A percentile compares a stretch with the other conserved stretches of the same genome.
Evolutionary conservation across 2,329 filamentous ascomycete species (phyloP).

Genomic region (Penicillium sp.): DNA sequence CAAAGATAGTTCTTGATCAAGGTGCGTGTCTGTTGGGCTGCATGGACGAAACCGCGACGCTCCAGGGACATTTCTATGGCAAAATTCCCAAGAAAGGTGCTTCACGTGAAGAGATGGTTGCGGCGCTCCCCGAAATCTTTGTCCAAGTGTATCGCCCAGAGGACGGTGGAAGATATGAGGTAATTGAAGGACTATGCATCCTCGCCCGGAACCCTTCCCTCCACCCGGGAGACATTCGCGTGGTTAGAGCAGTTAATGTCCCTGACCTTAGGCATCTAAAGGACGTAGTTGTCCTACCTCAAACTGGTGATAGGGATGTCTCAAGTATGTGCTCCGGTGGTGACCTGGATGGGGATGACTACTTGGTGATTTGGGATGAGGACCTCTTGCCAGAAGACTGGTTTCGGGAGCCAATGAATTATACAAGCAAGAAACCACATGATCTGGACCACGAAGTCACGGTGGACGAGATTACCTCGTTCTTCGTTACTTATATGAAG

Average conservation of each 20-base stretch:
- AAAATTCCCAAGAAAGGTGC: slow-evolving; percentile 42
- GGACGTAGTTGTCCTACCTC: slow-evolving; percentile 86
- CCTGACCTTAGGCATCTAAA: slow-evolving; percentile 74
- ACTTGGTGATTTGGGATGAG: slow-evolving; percentile 88
- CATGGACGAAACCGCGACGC: slow-evolving; percentile 78
- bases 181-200: slow-evolving; percentile 78
- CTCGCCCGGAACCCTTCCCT: slow-evolving; percentile 92
- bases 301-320: slow-evolving; percentile 80
- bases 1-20: slow-evolving; percentile 77
- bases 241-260: slow-evolving; percentile 82
- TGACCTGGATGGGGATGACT: slow-evolving; percentile 95
- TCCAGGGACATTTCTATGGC: slow-evolving; percentile 71
- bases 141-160: slow-evolving; percentile 72
- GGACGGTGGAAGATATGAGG: slow-evolving; percentile 59
- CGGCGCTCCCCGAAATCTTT: slow-evolving; percentile 81
- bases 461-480: slow-evolving; percentile 74
- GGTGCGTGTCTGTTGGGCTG: slow-evolving; percentile 89
- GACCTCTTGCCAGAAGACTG: slow-evolving; percentile 71
- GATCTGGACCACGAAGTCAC: slow-evolving; percentile 67
- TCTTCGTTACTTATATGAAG: slow-evolving; percentile 93
- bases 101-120: slow-evolving; percentile 49
- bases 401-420: slow-evolving; percentile 80
- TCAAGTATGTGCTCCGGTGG: slow-evolving; percentile 96
- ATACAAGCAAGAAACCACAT: slow-evolving; percentile 62
- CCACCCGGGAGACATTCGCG: slow-evolving; percentile 87